phyloP scores from a whole-genome alignment of 129 eudicot genomes.

The Cynara cardunculus region DNA sequence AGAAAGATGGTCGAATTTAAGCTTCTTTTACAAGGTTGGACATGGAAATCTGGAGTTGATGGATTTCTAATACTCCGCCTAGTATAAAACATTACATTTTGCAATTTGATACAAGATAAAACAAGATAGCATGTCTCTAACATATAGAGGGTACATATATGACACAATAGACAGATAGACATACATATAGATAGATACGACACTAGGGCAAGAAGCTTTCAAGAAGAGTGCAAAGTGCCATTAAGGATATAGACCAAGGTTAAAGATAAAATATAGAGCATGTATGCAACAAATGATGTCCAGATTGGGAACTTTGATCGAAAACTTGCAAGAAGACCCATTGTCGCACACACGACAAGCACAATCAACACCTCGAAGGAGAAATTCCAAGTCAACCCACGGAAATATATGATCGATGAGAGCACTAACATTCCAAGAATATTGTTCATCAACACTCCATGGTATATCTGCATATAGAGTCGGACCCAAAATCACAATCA shows the following conservation, averaged over 20 bases:
- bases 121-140: background rate
- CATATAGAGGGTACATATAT: background rate
- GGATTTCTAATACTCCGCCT: background rate
- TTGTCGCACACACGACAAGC: conserved; percentile 28
- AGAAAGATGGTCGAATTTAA: too few species aligned
- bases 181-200: background rate
- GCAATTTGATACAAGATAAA: background rate
- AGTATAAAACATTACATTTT: background rate
- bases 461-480: conserved; percentile 41
- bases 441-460: conserved; percentile 60
- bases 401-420: conserved; percentile 36
- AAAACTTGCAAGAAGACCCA: conserved; percentile 48
- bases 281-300: conserved; percentile 43
- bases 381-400: conserved; percentile 51
- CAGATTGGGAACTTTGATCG: conserved; percentile 43
- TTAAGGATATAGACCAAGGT: conserved; percentile 40
- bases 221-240: background rate
- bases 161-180: background rate
- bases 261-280: conserved; percentile 53
- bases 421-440: conserved; percentile 57
- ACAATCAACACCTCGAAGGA: conserved; percentile 43
- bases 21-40: too few species aligned
- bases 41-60: background rate
- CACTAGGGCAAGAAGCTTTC: background rate
- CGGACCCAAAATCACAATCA: background rate